Percentiles rank a stretch among this genome's conserved stretches.
These are phyloP conservation scores for Eucalyptus caleyi DNA, from an alignment of 345 rosid genomes.

Conservation along the genomic window DNA sequence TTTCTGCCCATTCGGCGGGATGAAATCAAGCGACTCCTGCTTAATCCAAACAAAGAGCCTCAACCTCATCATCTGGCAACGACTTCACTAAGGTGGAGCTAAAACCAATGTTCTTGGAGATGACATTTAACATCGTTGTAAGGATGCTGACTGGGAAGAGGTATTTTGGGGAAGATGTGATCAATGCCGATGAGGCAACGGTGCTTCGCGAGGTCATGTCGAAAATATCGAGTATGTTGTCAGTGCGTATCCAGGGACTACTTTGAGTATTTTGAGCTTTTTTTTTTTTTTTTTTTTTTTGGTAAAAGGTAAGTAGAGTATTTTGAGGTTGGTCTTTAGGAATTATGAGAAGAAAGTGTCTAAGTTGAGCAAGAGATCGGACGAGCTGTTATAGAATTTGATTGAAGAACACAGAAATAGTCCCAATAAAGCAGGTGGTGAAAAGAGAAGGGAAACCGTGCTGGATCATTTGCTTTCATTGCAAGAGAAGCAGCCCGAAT, in stretches of 20 bases:
- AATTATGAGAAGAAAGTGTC: background rate
- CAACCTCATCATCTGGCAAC: background rate
- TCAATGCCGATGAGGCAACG: constrained; percentile 5
- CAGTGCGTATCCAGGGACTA: constrained; percentile 14
- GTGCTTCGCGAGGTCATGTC: constrained; percentile 5
- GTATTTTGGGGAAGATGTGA: constrained; percentile 8
- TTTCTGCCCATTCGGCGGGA: constrained; percentile 6
- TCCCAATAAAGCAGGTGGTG: no score
- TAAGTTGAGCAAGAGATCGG: constrained; percentile 5
- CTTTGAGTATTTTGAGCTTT: constrained; percentile 11
- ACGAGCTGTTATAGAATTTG: constrained; percentile 7
- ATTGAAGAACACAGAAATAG: background rate
- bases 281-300: no score
- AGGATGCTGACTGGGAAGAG: background rate
- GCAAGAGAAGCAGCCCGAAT: background rate
- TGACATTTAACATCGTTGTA: background rate
- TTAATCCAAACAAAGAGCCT: background rate
- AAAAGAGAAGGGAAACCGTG: constrained; percentile 4
- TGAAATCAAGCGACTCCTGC: constrained; percentile 1
- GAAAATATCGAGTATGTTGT: constrained; percentile 1
- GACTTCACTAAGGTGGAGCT: constrained; percentile 1
- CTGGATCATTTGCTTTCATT: constrained; percentile 19
- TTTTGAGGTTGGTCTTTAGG: constrained; percentile 13
- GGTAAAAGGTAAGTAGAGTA: background rate
- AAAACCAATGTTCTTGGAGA: background rate